These are phyloP conservation scores for Colletotrichum paranaense DNA, from an alignment of 2,329 filamentous ascomycete genomes.

Conservation along the genomic window DNA sequence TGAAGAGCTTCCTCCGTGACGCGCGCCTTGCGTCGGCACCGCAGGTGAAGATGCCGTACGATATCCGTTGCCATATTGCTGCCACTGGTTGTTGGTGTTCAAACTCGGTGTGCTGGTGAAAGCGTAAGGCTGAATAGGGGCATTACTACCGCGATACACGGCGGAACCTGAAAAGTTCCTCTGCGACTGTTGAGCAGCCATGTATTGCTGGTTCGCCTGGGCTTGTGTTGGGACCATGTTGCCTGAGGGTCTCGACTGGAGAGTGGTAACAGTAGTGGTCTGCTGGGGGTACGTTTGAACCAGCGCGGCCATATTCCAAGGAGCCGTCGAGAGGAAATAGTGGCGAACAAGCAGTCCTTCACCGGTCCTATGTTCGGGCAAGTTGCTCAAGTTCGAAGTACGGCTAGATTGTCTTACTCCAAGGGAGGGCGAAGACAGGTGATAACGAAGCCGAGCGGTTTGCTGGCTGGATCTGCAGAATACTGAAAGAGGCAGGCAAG, in stretches of 20 bases:
- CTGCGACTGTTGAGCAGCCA: slow-evolving; percentile 54
- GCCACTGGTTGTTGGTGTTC: slow-evolving; percentile 64
- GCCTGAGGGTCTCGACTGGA: slow-evolving; percentile 78
- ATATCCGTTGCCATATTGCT: slow-evolving; percentile 58
- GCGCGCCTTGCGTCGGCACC: slow-evolving; percentile 51
- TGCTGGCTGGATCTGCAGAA: not conserved
- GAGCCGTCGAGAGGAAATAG: slow-evolving; percentile 3
- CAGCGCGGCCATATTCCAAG: slow-evolving; percentile 80
- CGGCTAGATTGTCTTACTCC: not conserved
- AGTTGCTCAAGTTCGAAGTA: not conserved
- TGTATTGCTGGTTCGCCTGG: slow-evolving; percentile 64
- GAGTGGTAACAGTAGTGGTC: slow-evolving; percentile 78
- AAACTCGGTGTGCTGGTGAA: slow-evolving; percentile 79
- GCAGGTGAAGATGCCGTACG: slow-evolving; percentile 60
- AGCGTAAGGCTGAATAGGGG: slow-evolving; percentile 79
- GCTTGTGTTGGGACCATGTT: slow-evolving; percentile 65
- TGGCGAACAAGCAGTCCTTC: slow-evolving; percentile 16
- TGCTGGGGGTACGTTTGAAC: slow-evolving; percentile 85
- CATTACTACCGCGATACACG: slow-evolving; percentile 66
- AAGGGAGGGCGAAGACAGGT: not conserved
- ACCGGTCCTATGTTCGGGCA: slow-evolving; percentile 1
- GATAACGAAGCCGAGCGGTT: not conserved
- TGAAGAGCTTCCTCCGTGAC: slow-evolving; percentile 50
- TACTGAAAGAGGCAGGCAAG: not conserved
- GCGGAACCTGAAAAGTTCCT: slow-evolving; percentile 61